A percentile compares a stretch with the other conserved stretches of the same genome.
Conservation (phyloP, 768 basidiomycete genomes). For the Dentipellis fragilis region DNA sequence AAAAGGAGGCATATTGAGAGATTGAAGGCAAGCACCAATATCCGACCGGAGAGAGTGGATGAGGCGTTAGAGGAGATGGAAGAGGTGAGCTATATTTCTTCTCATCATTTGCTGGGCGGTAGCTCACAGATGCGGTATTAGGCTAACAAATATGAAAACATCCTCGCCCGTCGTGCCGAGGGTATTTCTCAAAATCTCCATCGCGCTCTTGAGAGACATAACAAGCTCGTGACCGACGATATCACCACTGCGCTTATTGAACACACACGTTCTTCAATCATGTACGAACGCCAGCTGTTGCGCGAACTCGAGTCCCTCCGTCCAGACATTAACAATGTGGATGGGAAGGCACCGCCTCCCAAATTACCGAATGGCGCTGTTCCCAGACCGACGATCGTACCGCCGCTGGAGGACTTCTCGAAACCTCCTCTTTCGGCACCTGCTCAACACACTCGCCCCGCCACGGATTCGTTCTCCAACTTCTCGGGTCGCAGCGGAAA, state of each 20-base stretch:
- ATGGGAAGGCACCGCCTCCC: constrained; percentile 43
- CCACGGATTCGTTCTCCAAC: constrained; percentile 12
- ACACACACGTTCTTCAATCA: constrained; percentile 83
- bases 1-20: constrained; percentile 89
- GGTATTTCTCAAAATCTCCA: constrained; percentile 94
- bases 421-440: constrained; percentile 19
- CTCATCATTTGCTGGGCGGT: neutral
- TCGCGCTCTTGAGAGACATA: constrained; percentile 75
- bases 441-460: neutral
- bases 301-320: constrained; percentile 81
- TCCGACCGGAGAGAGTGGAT: constrained; percentile 77
- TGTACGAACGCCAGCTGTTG: constrained; percentile 85
- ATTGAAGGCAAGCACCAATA: constrained; percentile 76
- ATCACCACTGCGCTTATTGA: constrained; percentile 84
- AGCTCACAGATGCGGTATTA: constrained; percentile 21
- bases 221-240: constrained; percentile 82
- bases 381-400: constrained; percentile 53
- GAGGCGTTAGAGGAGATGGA: constrained; percentile 89
- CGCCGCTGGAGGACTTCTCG: constrained; percentile 53
- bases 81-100: constrained; percentile 46
- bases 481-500: constrained; percentile 13
- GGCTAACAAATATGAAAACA: constrained; percentile 87
- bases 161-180: constrained; percentile 74
- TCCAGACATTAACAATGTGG: constrained; percentile 62
- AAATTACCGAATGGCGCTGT: constrained; percentile 29